phyloP scores from a whole-genome alignment of 1,284 basidiomycete genomes.

The Cryptococcus hybrid region DNA sequence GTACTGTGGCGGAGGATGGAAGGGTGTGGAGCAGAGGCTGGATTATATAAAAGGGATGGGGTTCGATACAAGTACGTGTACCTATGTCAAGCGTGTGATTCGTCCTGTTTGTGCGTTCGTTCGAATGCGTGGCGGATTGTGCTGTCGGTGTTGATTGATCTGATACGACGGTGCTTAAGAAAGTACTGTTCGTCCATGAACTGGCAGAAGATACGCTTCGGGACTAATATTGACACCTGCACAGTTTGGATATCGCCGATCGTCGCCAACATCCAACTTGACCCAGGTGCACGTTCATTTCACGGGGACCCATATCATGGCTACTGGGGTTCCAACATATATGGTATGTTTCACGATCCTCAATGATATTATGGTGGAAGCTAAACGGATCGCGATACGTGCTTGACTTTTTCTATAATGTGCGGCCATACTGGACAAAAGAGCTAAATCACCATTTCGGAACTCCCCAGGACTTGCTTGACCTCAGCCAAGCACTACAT shows the following conservation, averaged over 20 bases:
- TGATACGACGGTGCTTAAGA: too few species aligned
- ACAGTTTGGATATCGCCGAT: constrained; percentile 54
- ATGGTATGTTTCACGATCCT: constrained; percentile 11
- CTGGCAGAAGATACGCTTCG: too few species aligned
- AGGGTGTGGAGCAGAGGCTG: constrained; percentile 42
- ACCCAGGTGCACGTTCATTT: constrained; percentile 12
- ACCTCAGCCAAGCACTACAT: constrained; percentile 51
- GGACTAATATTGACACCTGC: neutral
- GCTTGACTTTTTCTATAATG: too few species aligned
- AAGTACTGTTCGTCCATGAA: too few species aligned
- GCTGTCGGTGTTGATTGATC: too few species aligned
- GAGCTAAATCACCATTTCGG: constrained; percentile 53
- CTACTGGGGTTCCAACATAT: constrained; percentile 48
- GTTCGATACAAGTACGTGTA: constrained; percentile 45
- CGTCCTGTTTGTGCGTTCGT: too few species aligned
- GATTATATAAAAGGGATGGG: constrained; percentile 51
- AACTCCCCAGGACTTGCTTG: constrained; percentile 48
- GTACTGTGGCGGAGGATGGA: constrained; percentile 50
- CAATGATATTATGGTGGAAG: too few species aligned
- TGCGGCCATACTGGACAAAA: neutral
- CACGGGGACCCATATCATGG: constrained; percentile 51
- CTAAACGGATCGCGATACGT: too few species aligned
- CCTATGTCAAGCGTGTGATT: too few species aligned
- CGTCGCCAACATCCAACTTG: constrained; percentile 46
- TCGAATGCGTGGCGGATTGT: too few species aligned